These are phyloP conservation scores for Ogataea allantospora DNA, from an alignment of 805 yeast genomes.

Conservation along the genomic window DNA sequence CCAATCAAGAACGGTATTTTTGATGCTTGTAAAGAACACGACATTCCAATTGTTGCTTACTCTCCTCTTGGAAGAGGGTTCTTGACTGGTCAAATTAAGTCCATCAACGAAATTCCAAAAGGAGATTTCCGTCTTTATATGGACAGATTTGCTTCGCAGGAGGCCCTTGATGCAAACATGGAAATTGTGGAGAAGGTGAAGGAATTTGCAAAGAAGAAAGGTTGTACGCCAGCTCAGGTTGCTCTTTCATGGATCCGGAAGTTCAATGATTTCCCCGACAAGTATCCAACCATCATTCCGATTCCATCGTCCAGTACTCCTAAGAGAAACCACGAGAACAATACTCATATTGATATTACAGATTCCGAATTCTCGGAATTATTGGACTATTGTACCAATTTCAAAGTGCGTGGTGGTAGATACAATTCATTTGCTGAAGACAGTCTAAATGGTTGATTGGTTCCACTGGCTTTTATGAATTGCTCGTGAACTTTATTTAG, in stretches of 20 bases:
- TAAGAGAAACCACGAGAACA: constrained; percentile 61
- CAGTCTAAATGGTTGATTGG: background rate
- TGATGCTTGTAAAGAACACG: constrained; percentile 52
- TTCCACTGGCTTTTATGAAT: too few species aligned
- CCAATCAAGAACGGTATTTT: constrained; percentile 62
- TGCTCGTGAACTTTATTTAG: too few species aligned
- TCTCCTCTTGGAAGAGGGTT: constrained; percentile 83
- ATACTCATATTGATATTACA: constrained; percentile 44
- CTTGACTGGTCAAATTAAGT: constrained; percentile 59
- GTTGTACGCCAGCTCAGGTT: constrained; percentile 59
- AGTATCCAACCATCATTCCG: constrained; percentile 60
- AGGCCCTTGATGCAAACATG: constrained; percentile 49
- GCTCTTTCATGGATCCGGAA: constrained; percentile 66
- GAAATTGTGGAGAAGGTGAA: constrained; percentile 48
- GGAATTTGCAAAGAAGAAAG: constrained; percentile 45
- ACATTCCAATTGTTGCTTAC: constrained; percentile 72
- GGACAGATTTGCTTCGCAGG: constrained; percentile 64
- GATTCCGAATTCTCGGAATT: constrained; percentile 51
- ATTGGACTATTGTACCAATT: background rate
- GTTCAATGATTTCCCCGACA: constrained; percentile 36
- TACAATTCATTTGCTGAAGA: background rate
- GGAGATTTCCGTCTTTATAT: constrained; percentile 52
- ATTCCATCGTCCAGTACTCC: constrained; percentile 75
- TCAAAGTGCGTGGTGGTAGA: background rate
- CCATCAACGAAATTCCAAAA: constrained; percentile 46